Base-by-base conservation (phyloP, 768 basidiomycete species). In the Boletus rex-veris region DNA sequence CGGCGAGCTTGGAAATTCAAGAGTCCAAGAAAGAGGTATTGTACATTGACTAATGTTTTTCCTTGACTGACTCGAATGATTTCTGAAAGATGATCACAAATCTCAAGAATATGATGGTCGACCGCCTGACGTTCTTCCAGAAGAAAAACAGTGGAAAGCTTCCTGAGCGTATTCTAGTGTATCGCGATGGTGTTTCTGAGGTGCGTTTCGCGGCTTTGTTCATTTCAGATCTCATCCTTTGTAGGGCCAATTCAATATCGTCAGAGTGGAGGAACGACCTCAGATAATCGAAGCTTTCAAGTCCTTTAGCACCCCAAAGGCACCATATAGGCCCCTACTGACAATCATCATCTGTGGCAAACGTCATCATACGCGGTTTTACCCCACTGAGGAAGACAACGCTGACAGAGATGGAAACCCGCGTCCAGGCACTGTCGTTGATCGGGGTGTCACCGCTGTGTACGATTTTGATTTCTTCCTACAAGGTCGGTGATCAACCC, bases 121-220 rank as follows among this genome's bases (percentile, higher is more conserved):
- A 74, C 40, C 72, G 80, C 19, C 57, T 82, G 21, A 60, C 66
- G 16, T 63, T 72, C n/a, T 83, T 71, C 70, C 59, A 69, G 39
- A 58, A 51, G 26, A 71, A 58, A 48, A 77, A 71, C 46, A 61
- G 47, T 3, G 69, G 67, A 10, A 61, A 46, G 19, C 70, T 82
- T 18, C 80, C 80, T 4, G 57, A 65, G 5, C 76, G 81, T 18
- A 54, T 82, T 45, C 51, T 82, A n/a, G 76, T 82, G n/a, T 82
- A 80, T 60, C 74, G 80, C 8, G 90, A 92, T 64, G 90, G 90
- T 45, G 88, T 92, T 28, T 90, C 88, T 3, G 89, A 91, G 72
- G 88, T 86, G 47, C 35, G 71, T 41, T 43, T 26, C 52, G 21
- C 35, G 18, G 42, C 4, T 4, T 11, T 10, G 4, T 48, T 53